Evolutionary conservation across 768 basidiomycete species (phyloP), one percentile per base, ranked within the genome.

Genomic region (Termitomyces sp.): DNA sequence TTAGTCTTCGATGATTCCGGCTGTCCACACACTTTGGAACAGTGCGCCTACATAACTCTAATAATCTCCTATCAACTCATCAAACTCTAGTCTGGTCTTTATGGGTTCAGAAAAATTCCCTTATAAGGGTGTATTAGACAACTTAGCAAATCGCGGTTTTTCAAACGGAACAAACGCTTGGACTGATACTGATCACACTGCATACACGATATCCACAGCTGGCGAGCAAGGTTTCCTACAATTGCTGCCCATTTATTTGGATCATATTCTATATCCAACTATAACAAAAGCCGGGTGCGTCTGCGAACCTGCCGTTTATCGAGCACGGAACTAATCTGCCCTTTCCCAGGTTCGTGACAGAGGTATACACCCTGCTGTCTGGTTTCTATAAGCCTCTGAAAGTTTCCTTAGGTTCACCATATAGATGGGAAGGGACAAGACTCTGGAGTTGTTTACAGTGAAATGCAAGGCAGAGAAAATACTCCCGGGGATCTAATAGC

Each of bases 381-480:
- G 40, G 7, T 48, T 7, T 22, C 48, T 32, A 31, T 12, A 20
- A 46, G 44, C 57, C 22, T 53, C 51, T 41, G 38, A 22, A 63
- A 40, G 33, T 33, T 56, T 39, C 43, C 12, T 10, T 60, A 91
- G 89, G 88, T 99, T n/a, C 92, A 98, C 68, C 94, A 98, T 69
- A 85, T 98, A 60, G 90, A 98, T 68, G 81, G 81, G 2, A 85
- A 91, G 64, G 96, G 94, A 7, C 84, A 95, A 62, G 84, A 98
- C 64, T 89, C 91, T 15, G 97, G 97, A 35, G 97, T 99, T 1
- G 96, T 98, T 10, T 98, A 97, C 70, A 90, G 89, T 64, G 91
- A 94, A 73, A 97, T 97, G 94, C 92, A 95, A 72, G 94, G 94
- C 1, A 81, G 96, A 44, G 88, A 98, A 74, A 98, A 98, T 65